Percentiles rank a stretch among this genome's conserved stretches.
Evolutionary conservation across 2,329 filamentous ascomycete genomes (phyloP).

Genomic region (Hymenoscyphus scutula): DNA sequence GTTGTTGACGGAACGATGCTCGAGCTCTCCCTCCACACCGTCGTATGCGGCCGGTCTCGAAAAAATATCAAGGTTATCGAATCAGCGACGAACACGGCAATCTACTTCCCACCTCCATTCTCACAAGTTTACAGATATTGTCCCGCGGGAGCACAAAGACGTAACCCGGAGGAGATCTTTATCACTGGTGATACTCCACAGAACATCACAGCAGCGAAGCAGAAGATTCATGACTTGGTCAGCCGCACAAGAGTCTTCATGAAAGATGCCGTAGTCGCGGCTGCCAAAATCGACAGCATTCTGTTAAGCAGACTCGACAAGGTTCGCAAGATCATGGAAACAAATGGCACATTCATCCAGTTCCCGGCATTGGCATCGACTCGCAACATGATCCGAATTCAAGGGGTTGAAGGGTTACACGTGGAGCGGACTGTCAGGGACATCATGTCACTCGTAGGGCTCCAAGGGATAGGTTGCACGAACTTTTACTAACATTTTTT

Average conservation of each 20-base stretch:
- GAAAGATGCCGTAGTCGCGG: conserved; percentile 87
- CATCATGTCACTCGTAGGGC: conserved; percentile 84
- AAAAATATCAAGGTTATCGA: conserved; percentile 99
- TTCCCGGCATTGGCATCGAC: conserved; percentile 86
- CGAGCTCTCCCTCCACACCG: conserved; percentile 83
- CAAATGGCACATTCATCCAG: conserved; percentile 91
- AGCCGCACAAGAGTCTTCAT: conserved; percentile 78
- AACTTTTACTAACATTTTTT: conserved; percentile 29
- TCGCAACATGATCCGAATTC: conserved; percentile 80
- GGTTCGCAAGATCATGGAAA: conserved; percentile 95
- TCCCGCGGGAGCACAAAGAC: conserved; percentile 74
- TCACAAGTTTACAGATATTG: conserved; percentile 88
- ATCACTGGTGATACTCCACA: conserved; percentile 88
- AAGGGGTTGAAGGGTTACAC: conserved; percentile 89
- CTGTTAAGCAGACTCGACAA: conserved; percentile 89
- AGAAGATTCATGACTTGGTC: conserved; percentile 84
- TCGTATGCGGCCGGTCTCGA: conserved; percentile 88
- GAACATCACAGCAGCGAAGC: conserved; percentile 83
- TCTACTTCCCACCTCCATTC: conserved; percentile 96
- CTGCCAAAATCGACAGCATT: conserved; percentile 93
- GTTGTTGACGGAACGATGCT: conserved; percentile 77
- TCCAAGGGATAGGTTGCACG: conserved; percentile 6
- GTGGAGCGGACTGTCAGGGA: conserved; percentile 94
- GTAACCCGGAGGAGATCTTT: conserved; percentile 87
- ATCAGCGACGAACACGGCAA: conserved; percentile 90